Evolutionary conservation across 352 stramenopile genomes (phyloP).

Genomic region (Globisporangium solare): DNA sequence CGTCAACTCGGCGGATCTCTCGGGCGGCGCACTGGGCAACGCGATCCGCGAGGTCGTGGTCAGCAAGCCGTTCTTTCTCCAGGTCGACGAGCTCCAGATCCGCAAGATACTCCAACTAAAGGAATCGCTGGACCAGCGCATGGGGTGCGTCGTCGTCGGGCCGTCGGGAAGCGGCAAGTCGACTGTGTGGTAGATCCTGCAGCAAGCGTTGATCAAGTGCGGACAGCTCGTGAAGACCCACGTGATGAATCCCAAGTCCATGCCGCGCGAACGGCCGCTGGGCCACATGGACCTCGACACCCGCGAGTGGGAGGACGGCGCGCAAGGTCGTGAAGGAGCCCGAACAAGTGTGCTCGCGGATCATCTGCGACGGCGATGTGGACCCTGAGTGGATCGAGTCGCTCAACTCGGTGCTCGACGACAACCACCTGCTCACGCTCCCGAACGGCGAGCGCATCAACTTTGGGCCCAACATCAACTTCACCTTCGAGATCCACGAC

Average conservation of each 20-base stretch:
- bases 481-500: constrained; percentile 96
- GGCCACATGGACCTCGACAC: constrained; percentile 95
- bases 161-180: constrained; percentile 92
- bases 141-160: constrained; percentile 93
- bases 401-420: constrained; percentile 94
- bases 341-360: constrained; percentile 88
- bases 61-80: constrained; percentile 82
- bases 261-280: constrained; percentile 88
- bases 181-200: constrained; percentile 91
- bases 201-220: constrained; percentile 81
- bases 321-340: constrained; percentile 90
- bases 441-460: constrained; percentile 95
- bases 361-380: constrained; percentile 95
- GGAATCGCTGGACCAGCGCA: constrained; percentile 92
- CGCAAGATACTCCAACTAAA: constrained; percentile 96
- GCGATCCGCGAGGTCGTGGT: constrained; percentile 90
- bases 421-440: constrained; percentile 95
- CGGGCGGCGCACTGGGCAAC: constrained; percentile 69
- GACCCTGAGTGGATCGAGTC: constrained; percentile 97
- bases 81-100: constrained; percentile 89
- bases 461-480: constrained; percentile 95
- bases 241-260: constrained; percentile 97
- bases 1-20: constrained; percentile 76
- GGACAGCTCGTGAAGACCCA: constrained; percentile 89
- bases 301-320: constrained; percentile 92